Evolutionary conservation across 441 rosid genomes (phyloP).

Genomic region (Geranium incanum): DNA sequence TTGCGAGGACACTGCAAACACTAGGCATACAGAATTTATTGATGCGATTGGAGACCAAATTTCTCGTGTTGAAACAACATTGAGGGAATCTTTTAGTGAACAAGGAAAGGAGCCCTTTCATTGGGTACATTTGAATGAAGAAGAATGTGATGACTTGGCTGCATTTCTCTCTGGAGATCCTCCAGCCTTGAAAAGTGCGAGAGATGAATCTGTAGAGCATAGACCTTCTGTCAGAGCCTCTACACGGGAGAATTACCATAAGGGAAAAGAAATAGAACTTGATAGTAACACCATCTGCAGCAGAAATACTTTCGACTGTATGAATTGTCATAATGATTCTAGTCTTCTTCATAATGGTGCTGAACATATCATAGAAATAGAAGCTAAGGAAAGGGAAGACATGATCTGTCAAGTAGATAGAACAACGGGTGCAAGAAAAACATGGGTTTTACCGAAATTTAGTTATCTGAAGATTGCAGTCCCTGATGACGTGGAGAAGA

Average conservation of each 20-base stretch:
- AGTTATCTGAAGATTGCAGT: conserved; percentile 52
- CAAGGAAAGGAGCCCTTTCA: conserved; percentile 59
- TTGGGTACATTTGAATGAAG: conserved; percentile 66
- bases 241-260: neutral
- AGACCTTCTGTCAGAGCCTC: conserved; percentile 25
- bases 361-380: conserved; percentile 38
- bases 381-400: conserved; percentile 36
- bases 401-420: conserved; percentile 31
- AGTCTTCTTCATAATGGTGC: too few species aligned
- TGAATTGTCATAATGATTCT: neutral
- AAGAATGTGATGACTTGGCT: conserved; percentile 77
- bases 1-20: conserved; percentile 39
- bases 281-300: conserved; percentile 21
- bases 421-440: conserved; percentile 42
- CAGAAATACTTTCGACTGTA: conserved; percentile 12
- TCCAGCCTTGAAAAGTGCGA: conserved; percentile 25
- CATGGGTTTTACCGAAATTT: conserved; percentile 54
- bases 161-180: conserved; percentile 63
- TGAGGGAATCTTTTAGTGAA: conserved; percentile 41
- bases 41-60: conserved; percentile 64
- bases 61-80: conserved; percentile 43
- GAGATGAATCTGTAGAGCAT: conserved; percentile 21
- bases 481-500: conserved; percentile 32
- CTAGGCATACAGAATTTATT: conserved; percentile 66
- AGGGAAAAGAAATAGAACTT: conserved; percentile 24